Base-by-base conservation (phyloP, 1,139 yeast species). In the Geotrichum bryndzae region DNA sequence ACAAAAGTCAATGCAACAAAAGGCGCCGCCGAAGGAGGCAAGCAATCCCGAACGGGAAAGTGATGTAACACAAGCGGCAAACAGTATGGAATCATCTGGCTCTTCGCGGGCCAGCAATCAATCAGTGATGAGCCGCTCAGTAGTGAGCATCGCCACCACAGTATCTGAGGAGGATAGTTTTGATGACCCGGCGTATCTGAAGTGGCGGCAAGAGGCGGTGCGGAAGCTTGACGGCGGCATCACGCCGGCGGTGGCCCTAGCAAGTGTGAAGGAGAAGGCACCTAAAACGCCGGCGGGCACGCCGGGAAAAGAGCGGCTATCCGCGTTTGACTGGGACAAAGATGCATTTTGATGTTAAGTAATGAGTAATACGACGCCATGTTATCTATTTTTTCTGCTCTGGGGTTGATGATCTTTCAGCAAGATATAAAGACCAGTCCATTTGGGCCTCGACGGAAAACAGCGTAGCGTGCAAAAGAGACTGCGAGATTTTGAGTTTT, bases 281-380 rank as follows among this genome's bases (percentile, higher is more conserved):
- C 64, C 66, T 22, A 11, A 22, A 50, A 23, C 51, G 59, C 11
- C 35, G 22, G 8, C 53, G 57, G n/a, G 54, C 57, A 33, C 54
- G 13, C 35, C 46, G 45, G 23, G 58, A 38, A 45, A 59, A 50
- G 62, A 63, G 25, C 64, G 72, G 38, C 68, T 66, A 10, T 68
- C 70, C 11, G 70, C 63, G 52, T 69, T 70, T 60, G 67, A 69
- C 59, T 70, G 73, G 72, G 70, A 70, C 33, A 70, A 69, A 58
- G 72, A 70, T 57, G 66, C 70, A 3, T 70, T 70, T 60, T 70
- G 22, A 41, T 5, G 46, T 41, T 15, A 13, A 41, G 46, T 41
- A 41, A 41, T 41, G 46, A 41, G 6, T n/a, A 41, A 41, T 41
- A 41, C 46, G 18, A 41, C 15, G 46, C 22, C 15, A 41, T 35